phyloP scores from a whole-genome alignment of 2,329 filamentous ascomycete species.

The Phialocephala subalpina region DNA sequence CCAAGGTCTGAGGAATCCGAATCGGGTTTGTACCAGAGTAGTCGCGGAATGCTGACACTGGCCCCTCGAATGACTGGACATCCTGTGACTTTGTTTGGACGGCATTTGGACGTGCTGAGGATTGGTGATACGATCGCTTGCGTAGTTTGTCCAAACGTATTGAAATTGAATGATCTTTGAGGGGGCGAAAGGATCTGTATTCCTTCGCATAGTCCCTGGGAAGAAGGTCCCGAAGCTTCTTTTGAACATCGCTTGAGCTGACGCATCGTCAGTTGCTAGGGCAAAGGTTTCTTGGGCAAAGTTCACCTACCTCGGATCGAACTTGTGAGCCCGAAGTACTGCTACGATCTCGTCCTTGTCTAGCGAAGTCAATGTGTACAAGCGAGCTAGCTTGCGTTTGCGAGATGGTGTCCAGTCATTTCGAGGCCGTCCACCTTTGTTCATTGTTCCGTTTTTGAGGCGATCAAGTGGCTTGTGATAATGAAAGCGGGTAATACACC shows the following conservation, averaged over 20 bases:
- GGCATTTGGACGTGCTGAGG: background rate
- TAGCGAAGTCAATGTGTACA: background rate
- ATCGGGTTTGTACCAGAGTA: background rate
- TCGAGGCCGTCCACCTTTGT: slow-evolving; percentile 7
- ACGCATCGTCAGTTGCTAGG: background rate
- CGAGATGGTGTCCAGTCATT: background rate
- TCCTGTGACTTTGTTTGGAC: background rate
- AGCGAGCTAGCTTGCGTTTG: background rate
- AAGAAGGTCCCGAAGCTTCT: slow-evolving; percentile 3
- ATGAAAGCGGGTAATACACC: too few species aligned
- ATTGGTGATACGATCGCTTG: background rate
- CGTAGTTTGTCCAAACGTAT: background rate
- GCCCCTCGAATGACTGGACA: background rate
- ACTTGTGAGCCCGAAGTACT: background rate
- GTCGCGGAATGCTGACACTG: background rate
- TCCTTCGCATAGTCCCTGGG: slow-evolving; percentile 9
- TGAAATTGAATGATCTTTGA: background rate
- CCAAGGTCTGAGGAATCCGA: background rate
- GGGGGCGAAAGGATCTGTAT: background rate
- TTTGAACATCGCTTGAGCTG: slow-evolving; percentile 11
- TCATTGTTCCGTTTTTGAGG: background rate
- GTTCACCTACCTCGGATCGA: slow-evolving; percentile 1
- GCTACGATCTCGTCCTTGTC: background rate
- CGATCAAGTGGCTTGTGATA: too few species aligned
- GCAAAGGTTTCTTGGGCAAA: too few species aligned